A percentile compares a stretch with the other conserved stretches of the same genome.
Conservation (phyloP, 148 eudicot genomes). For the Drosera capensis region DNA sequence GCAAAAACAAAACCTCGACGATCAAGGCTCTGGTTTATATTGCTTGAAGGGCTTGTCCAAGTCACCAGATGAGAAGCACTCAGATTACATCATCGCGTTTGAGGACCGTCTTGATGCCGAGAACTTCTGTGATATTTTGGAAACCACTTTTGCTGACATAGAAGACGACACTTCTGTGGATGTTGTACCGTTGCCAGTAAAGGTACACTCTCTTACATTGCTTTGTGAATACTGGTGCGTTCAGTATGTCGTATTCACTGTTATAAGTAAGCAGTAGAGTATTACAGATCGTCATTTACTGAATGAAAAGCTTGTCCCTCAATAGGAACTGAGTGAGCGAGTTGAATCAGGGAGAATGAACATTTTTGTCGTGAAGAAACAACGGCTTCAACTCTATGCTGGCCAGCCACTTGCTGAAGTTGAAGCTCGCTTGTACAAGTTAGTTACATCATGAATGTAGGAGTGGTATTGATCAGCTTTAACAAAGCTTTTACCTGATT, state of each 20-base stretch:
- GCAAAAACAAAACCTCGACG: slow-evolving; percentile 32
- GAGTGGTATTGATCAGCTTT: too few relatives aligned
- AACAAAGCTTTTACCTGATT: too few relatives aligned
- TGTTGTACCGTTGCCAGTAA: slow-evolving; percentile 39
- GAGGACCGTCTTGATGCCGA: slow-evolving; percentile 79
- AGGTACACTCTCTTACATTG: slow-evolving; percentile 32
- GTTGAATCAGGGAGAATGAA: slow-evolving; percentile 23
- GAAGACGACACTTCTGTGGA: slow-evolving; percentile 38
- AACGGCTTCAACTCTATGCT: slow-evolving; percentile 65
- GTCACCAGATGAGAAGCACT: slow-evolving; percentile 9
- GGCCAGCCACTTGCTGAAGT: slow-evolving; percentile 77
- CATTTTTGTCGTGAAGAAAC: slow-evolving; percentile 62
- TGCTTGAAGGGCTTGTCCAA: slow-evolving; percentile 23
- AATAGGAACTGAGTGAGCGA: slow-evolving; percentile 38
- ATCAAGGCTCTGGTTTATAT: slow-evolving; percentile 33
- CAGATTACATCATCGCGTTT: slow-evolving; percentile 57
- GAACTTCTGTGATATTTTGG: slow-evolving; percentile 68
- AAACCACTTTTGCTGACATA: slow-evolving; percentile 58
- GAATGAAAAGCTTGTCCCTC: slow-evolving; percentile 1
- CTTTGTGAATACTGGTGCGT: background rate
- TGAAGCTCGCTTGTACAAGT: slow-evolving; percentile 43
- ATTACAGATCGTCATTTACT: too few relatives aligned
- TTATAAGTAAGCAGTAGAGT: too few relatives aligned
- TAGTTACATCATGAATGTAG: too few relatives aligned
- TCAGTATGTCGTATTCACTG: too few relatives aligned